A percentile compares a stretch with the other conserved stretches of the same genome.
phyloP scores from a whole-genome alignment of 2,329 filamentous ascomycete species.

The Lachnellula cervina region DNA sequence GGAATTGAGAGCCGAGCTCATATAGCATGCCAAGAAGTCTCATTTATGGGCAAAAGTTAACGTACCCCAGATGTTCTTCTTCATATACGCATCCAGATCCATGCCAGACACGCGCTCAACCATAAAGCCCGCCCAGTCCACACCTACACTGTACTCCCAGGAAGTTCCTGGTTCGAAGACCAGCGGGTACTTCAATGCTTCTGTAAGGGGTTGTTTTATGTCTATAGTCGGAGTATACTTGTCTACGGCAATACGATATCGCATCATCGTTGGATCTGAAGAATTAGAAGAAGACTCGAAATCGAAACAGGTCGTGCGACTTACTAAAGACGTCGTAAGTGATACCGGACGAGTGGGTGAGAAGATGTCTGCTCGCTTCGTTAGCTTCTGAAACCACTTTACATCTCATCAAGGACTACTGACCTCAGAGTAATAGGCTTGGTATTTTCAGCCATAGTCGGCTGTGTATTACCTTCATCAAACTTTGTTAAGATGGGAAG shows the following conservation, averaged over 20 bases:
- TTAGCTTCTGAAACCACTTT: not conserved
- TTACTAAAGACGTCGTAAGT: conserved; percentile 23
- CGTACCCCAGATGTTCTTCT: conserved; percentile 38
- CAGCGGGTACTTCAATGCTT: conserved; percentile 38
- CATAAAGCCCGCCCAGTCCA: conserved; percentile 51
- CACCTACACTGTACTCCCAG: conserved; percentile 52
- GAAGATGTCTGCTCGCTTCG: conserved; percentile 18
- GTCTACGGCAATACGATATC: conserved; percentile 7
- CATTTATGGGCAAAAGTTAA: too few species aligned
- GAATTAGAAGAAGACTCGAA: not conserved
- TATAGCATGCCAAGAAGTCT: too few species aligned
- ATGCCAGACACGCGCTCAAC: conserved; percentile 38
- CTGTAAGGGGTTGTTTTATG: not conserved
- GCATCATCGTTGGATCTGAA: conserved; percentile 10
- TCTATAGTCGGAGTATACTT: not conserved
- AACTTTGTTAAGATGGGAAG: conserved; percentile 26
- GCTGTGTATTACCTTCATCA: conserved; percentile 15
- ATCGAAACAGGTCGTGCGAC: not conserved
- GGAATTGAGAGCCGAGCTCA: too few species aligned
- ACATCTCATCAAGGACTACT: not conserved
- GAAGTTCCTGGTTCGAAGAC: conserved; percentile 58
- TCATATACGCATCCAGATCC: conserved; percentile 37
- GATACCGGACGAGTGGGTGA: conserved; percentile 26
- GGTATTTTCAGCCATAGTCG: conserved; percentile 17
- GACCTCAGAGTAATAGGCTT: conserved; percentile 29